phyloP scores from a whole-genome alignment of 2,329 filamentous ascomycete species.

The Clonostachys sp. region DNA sequence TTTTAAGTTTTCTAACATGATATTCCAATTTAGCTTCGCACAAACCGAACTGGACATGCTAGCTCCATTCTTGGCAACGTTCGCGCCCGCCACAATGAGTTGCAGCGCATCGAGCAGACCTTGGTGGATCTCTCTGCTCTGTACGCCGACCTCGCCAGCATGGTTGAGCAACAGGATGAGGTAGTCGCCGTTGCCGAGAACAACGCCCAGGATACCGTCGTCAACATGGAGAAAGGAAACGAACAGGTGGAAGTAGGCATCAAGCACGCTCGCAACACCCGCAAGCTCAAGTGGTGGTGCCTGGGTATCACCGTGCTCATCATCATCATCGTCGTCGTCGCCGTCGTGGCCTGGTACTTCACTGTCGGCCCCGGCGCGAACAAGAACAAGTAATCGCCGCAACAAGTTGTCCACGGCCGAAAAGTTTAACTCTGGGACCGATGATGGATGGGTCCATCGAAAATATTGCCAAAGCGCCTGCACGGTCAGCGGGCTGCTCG shows the following conservation, averaged over 20 bases:
- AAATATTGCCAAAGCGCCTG: no score
- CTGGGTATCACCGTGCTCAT: slow-evolving; percentile 57
- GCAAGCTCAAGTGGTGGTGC: slow-evolving; percentile 82
- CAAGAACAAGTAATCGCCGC: no score
- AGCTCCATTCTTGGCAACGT: slow-evolving; percentile 72
- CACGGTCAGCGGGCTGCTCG: no score
- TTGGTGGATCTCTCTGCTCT: slow-evolving; percentile 65
- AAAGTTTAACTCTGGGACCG: no score
- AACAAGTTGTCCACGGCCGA: no score
- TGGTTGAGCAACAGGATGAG: slow-evolving; percentile 68
- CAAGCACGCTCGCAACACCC: slow-evolving; percentile 58
- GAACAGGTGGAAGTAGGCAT: slow-evolving; percentile 65
- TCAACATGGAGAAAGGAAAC: slow-evolving; percentile 66
- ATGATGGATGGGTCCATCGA: no score
- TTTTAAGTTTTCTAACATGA: neutral
- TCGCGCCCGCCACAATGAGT: slow-evolving; percentile 77
- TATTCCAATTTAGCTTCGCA: slow-evolving; percentile 53
- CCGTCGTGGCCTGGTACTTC: slow-evolving; percentile 30
- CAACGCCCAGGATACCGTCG: slow-evolving; percentile 60
- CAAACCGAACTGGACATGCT: slow-evolving; percentile 70
- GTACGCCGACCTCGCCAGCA: slow-evolving; percentile 70
- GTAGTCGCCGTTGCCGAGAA: slow-evolving; percentile 58
- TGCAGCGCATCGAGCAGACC: slow-evolving; percentile 74
- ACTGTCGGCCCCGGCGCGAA: no score
- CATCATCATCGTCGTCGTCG: slow-evolving; percentile 48